phyloP scores from a whole-genome alignment of 352 stramenopile genomes.

The Phytophthora melonis region DNA sequence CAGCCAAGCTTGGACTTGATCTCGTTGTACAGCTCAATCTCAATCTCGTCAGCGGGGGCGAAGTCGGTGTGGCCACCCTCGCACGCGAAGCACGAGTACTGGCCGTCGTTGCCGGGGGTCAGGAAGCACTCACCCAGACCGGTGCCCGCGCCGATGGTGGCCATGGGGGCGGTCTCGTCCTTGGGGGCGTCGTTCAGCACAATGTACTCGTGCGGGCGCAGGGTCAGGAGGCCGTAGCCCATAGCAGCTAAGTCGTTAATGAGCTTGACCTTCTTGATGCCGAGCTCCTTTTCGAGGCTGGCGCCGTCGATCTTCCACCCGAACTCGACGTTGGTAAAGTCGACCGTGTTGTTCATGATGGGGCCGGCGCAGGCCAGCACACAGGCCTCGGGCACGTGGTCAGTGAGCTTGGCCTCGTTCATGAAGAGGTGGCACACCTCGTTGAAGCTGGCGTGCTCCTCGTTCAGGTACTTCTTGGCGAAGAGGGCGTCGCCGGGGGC shows the following conservation, averaged over 20 bases:
- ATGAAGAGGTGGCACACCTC: slow-evolving; percentile 94
- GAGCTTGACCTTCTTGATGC: slow-evolving; percentile 89
- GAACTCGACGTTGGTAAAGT: slow-evolving; percentile 94
- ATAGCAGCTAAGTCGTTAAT: slow-evolving; percentile 98
- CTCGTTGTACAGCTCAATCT: slow-evolving; percentile 83
- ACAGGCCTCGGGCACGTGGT: slow-evolving; percentile 60
- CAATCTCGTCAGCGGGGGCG: slow-evolving; percentile 84
- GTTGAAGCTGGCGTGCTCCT: slow-evolving; percentile 76
- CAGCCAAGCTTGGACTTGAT: slow-evolving; percentile 77
- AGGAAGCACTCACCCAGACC: slow-evolving; percentile 96
- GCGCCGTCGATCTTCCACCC: slow-evolving; percentile 90
- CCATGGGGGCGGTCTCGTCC: slow-evolving; percentile 88
- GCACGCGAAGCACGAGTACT: slow-evolving; percentile 92
- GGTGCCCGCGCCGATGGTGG: slow-evolving; percentile 95
- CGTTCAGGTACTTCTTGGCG: slow-evolving; percentile 88
- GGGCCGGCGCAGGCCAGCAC: slow-evolving; percentile 76
- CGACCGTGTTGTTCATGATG: slow-evolving; percentile 74
- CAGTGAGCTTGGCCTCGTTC: slow-evolving; percentile 85
- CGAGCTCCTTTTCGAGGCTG: slow-evolving; percentile 71
- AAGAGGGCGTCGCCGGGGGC: slow-evolving; percentile 80
- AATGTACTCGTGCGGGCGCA: slow-evolving; percentile 93
- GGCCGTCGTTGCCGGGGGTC: slow-evolving; percentile 76
- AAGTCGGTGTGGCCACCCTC: slow-evolving; percentile 96
- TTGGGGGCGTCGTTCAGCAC: slow-evolving; percentile 78
- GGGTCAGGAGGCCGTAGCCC: slow-evolving; percentile 96